These are phyloP conservation scores for Lepidium aucheri DNA, from an alignment of 345 rosid species.

Conservation along the genomic window DNA sequence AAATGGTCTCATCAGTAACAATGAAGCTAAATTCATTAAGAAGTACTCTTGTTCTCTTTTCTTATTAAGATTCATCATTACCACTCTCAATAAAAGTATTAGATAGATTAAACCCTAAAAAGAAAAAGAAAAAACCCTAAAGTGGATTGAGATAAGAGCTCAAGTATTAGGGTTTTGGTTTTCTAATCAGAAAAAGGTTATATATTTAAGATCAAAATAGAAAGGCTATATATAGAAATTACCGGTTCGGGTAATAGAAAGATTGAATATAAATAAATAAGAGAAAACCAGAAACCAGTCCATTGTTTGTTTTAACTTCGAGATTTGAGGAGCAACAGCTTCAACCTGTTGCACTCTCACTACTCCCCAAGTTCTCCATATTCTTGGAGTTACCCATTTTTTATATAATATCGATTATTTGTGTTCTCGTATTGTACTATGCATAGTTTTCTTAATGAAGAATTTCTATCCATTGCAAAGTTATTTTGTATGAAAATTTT, in stretches of 20 bases:
- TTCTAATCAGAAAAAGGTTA: background rate
- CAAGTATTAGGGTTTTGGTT: slow-evolving; percentile 3
- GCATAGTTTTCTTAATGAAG: background rate
- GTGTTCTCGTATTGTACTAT: background rate
- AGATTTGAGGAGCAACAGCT: slow-evolving; percentile 16
- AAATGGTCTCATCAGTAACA: slow-evolving; percentile 30
- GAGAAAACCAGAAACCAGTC: slow-evolving; percentile 16
- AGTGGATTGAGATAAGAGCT: background rate
- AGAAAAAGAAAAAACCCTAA: background rate
- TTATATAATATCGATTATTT: background rate
- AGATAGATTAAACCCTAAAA: slow-evolving; percentile 9
- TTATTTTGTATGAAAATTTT: too few species aligned
- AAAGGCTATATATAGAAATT: slow-evolving; percentile 17
- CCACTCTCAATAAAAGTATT: background rate
- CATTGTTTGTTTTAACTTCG: slow-evolving; percentile 19
- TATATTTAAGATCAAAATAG: background rate
- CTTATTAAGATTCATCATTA: slow-evolving; percentile 22
- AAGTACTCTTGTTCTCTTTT: slow-evolving; percentile 8
- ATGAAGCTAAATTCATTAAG: slow-evolving; percentile 25
- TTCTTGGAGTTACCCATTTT: background rate
- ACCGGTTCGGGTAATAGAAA: background rate
- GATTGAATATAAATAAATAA: background rate
- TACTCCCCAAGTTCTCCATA: background rate
- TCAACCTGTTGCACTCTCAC: slow-evolving; percentile 8
- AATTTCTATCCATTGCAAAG: too few species aligned